A percentile compares a stretch with the other conserved stretches of the same genome.
Conservation (phyloP, 2,329 filamentous ascomycete genomes). For the Pestalotiopsis sp. region DNA sequence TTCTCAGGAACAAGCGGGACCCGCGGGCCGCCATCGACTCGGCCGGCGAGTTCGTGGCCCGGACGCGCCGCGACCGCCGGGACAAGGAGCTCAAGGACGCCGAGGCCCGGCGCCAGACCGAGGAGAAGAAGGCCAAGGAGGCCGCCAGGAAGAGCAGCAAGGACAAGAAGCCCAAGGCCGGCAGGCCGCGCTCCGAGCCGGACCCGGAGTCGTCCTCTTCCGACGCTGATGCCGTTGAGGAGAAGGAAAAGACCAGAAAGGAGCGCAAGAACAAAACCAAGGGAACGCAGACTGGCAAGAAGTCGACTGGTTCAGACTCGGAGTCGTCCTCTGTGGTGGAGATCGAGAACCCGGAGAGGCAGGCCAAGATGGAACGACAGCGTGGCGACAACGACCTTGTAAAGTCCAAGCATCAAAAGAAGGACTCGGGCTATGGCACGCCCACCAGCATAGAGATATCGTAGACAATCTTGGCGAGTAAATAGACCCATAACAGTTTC, state of each 20-base stretch:
- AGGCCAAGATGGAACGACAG: not conserved
- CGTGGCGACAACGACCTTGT: not conserved
- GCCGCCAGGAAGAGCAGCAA: constrained; percentile 43
- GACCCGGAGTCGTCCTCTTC: constrained; percentile 5
- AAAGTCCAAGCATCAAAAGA: constrained; percentile 6
- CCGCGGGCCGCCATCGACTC: constrained; percentile 50
- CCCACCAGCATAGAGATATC: constrained; percentile 13
- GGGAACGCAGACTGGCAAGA: not conserved
- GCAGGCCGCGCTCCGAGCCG: constrained; percentile 20
- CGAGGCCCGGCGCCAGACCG: constrained; percentile 32
- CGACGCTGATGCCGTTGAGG: not conserved
- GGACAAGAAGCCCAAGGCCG: constrained; percentile 41
- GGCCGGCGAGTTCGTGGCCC: constrained; percentile 51
- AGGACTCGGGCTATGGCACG: constrained; percentile 15
- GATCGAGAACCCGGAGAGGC: not conserved
- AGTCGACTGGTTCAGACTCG: not conserved
- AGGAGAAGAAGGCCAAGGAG: constrained; percentile 26
- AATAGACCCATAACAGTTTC: not conserved
- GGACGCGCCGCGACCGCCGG: constrained; percentile 45
- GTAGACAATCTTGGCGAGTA: not conserved
- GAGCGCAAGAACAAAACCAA: not conserved
- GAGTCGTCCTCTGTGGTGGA: not conserved
- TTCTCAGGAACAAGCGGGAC: constrained; percentile 58
- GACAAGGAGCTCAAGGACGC: constrained; percentile 35
- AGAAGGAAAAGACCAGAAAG: not conserved